Percentiles rank a stretch among this genome's conserved stretches.
phyloP scores from a whole-genome alignment of 2,329 filamentous ascomycete species.

The Capronia coronata region DNA sequence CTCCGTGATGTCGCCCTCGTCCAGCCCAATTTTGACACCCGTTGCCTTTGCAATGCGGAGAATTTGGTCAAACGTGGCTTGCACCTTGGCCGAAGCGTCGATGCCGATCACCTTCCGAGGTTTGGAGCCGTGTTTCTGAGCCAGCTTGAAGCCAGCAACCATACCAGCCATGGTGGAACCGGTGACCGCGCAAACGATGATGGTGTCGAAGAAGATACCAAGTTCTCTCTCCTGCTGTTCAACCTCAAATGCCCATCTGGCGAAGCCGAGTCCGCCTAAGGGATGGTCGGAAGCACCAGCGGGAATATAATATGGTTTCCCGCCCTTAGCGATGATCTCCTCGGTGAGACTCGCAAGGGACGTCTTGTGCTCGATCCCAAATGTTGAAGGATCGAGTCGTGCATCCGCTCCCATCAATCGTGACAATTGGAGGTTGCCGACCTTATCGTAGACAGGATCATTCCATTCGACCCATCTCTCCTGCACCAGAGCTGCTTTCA shows the following conservation, averaged over 20 bases:
- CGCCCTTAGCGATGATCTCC: constrained; percentile 48
- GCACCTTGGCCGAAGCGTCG: constrained; percentile 55
- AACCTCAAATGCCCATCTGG: constrained; percentile 65
- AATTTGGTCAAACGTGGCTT: constrained; percentile 59
- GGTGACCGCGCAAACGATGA: constrained; percentile 65
- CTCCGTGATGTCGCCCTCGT: constrained; percentile 54
- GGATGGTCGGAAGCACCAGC: constrained; percentile 65
- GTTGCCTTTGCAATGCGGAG: constrained; percentile 61
- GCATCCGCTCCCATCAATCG: constrained; percentile 62
- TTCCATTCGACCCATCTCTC: constrained; percentile 63
- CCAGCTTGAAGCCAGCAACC: constrained; percentile 64
- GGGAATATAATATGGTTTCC: constrained; percentile 65
- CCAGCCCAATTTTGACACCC: constrained; percentile 56
- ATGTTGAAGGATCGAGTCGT: constrained; percentile 52
- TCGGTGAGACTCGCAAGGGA: constrained; percentile 51
- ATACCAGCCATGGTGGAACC: constrained; percentile 66
- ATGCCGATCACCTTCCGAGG: constrained; percentile 58
- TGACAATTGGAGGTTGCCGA: constrained; percentile 66
- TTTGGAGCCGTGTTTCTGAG: constrained; percentile 43
- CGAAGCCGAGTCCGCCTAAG: constrained; percentile 63
- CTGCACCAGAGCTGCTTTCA: constrained; percentile 51
- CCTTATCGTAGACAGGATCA: constrained; percentile 54
- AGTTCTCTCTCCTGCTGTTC: constrained; percentile 55
- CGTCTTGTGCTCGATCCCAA: constrained; percentile 63
- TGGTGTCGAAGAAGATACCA: constrained; percentile 60